Evolutionary conservation across 2,329 filamentous ascomycete genomes (phyloP).

Genomic region (Alternaria arborescens): DNA sequence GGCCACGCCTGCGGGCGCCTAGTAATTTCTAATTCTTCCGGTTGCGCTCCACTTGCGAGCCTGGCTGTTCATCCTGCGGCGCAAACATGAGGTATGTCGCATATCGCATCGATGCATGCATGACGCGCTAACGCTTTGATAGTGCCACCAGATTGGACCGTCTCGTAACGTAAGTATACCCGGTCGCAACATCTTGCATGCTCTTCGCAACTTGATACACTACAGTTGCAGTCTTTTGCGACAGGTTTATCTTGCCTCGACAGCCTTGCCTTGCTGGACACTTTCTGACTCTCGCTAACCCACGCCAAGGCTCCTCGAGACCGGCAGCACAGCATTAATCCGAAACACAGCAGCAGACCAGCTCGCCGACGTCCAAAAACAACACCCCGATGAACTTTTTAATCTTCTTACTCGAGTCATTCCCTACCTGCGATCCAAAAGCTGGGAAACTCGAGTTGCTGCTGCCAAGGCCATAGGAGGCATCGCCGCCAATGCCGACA

Average conservation of each 20-base stretch:
- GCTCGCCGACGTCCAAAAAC: conserved; percentile 96
- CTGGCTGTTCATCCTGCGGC: conserved; percentile 13
- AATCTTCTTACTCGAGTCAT: conserved; percentile 92
- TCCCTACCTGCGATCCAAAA: conserved; percentile 93
- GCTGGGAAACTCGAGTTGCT: conserved; percentile 95
- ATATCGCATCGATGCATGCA: conserved; percentile 29
- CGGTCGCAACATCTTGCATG: conserved; percentile 8
- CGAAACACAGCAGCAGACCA: conserved; percentile 97
- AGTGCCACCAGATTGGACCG: conserved; percentile 52
- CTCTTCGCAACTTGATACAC: neutral
- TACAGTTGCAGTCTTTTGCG: neutral
- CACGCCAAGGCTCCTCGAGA: conserved; percentile 82
- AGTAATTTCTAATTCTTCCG: conserved; percentile 39
- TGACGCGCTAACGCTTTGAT: conserved; percentile 45
- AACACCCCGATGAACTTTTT: conserved; percentile 96
- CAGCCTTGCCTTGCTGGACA: neutral
- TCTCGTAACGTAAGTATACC: conserved; percentile 49
- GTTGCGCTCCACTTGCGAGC: conserved; percentile 18
- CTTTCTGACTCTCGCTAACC: conserved; percentile 32
- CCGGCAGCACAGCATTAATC: conserved; percentile 93
- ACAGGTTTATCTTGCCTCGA: neutral
- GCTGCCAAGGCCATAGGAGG: conserved; percentile 93
- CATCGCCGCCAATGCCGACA: conserved; percentile 87
- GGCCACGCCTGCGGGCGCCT: conserved; percentile 30
- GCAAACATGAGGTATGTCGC: conserved; percentile 44